Percentiles rank a stretch among this genome's conserved stretches.
Conservation (phyloP, 768 basidiomycete species). For the Butyriboletus loyo region DNA sequence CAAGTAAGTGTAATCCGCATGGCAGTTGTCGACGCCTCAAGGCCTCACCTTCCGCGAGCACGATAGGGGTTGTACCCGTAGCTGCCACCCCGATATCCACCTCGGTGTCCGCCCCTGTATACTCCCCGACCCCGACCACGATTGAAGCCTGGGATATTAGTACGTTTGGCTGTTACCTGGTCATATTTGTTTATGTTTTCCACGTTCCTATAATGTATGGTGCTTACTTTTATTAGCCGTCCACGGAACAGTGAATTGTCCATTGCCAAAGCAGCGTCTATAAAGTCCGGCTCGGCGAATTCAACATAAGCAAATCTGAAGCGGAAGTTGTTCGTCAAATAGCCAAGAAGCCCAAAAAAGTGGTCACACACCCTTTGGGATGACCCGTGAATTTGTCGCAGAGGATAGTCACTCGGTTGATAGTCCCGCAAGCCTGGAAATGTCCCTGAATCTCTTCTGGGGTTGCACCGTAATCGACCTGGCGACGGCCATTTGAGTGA, state of each 20-base stretch:
- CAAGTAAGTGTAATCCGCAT: constrained; percentile 6
- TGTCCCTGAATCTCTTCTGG: constrained; percentile 98
- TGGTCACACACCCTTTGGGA: constrained; percentile 79
- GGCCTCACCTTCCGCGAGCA: constrained; percentile 70
- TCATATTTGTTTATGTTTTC: not conserved
- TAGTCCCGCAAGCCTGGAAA: constrained; percentile 96
- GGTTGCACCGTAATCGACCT: constrained; percentile 98
- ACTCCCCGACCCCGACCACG: constrained; percentile 76
- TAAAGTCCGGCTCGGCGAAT: constrained; percentile 89
- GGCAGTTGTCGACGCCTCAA: constrained; percentile 35
- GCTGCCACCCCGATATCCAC: constrained; percentile 57
- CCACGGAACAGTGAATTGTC: constrained; percentile 97
- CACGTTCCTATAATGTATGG: not conserved
- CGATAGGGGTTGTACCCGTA: constrained; percentile 52
- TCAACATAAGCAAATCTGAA: constrained; percentile 96
- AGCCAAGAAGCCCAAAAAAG: constrained; percentile 11
- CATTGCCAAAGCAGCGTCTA: constrained; percentile 87
- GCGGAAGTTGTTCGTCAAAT: constrained; percentile 8
- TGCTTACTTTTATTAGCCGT: constrained; percentile 80
- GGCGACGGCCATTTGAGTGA: constrained; percentile 7
- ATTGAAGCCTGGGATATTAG: constrained; percentile 91
- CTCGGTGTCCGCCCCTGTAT: constrained; percentile 60
- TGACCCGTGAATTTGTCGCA: constrained; percentile 99
- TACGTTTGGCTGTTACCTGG: constrained; percentile 93
- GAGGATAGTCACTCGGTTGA: constrained; percentile 97